A percentile compares a stretch with the other conserved stretches of the same genome.
Conservation (phyloP, 331 rosid genomes). For the Acacia concinna region DNA sequence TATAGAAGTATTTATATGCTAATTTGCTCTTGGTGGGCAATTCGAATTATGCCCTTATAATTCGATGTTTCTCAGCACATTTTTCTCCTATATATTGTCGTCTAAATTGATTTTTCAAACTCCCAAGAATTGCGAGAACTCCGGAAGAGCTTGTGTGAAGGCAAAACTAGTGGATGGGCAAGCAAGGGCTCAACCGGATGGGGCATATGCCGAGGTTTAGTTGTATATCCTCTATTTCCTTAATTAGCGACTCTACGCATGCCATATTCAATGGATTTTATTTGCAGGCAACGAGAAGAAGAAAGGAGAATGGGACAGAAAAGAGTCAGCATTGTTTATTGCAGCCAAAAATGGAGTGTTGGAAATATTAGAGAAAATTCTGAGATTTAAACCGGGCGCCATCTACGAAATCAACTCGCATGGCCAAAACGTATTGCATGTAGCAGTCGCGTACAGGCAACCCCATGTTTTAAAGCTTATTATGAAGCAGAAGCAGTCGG, state of each 20-base stretch:
- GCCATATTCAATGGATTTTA: background rate
- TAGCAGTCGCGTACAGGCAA: background rate
- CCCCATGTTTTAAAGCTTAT: background rate
- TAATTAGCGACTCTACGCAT: background rate
- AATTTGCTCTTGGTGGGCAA: no score
- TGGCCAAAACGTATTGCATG: background rate
- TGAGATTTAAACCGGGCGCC: background rate
- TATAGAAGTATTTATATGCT: no score
- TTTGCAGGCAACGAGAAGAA: background rate
- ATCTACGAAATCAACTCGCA: background rate
- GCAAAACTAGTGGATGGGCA: background rate
- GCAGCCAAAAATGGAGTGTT: background rate
- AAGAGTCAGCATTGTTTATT: background rate
- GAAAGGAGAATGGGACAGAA: background rate
- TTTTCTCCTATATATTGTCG: background rate
- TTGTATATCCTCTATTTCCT: no score
- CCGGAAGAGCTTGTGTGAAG: background rate
- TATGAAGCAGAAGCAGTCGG: background rate
- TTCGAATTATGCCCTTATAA: no score
- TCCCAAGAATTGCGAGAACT: background rate
- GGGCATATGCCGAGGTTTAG: background rate
- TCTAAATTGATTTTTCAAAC: no score
- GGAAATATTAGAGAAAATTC: background rate
- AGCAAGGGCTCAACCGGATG: background rate
- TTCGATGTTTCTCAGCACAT: no score